Conservation (phyloP, 2,329 filamentous ascomycete species). For the Diplodia corticola region DNA sequence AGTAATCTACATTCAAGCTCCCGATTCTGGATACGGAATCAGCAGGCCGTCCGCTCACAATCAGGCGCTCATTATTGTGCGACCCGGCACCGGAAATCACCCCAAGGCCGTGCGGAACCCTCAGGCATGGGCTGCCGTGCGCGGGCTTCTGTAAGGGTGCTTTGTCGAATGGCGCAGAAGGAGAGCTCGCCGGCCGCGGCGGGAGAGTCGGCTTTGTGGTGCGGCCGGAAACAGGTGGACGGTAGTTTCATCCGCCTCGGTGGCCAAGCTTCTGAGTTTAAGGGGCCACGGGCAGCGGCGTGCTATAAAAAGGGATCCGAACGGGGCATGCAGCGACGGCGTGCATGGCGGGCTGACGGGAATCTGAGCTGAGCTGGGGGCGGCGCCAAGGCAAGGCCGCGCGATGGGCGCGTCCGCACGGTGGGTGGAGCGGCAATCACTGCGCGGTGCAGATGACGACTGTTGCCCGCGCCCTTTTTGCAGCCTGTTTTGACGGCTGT, state of each 20-base stretch:
- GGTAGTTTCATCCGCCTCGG: conserved; percentile 4
- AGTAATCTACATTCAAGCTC: conserved; percentile 13
- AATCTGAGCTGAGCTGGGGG: conserved; percentile 7
- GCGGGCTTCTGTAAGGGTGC: not conserved
- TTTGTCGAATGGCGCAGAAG: not conserved
- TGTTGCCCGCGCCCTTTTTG: conserved; percentile 2
- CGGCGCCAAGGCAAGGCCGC: not conserved
- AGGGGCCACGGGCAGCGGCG: not conserved
- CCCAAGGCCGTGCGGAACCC: conserved; percentile 2
- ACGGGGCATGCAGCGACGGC: conserved; percentile 1
- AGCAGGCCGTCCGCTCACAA: conserved; percentile 2
- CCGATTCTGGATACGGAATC: conserved; percentile 16
- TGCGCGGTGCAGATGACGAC: conserved; percentile 8
- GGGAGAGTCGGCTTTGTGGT: conserved; percentile 9
- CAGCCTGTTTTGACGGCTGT: not conserved
- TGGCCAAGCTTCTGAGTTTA: conserved; percentile 17
- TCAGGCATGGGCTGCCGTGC: not conserved
- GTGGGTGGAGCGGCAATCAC: not conserved
- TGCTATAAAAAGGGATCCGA: conserved; percentile 14
- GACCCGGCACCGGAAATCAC: not conserved
- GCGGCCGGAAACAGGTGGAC: conserved; percentile 8
- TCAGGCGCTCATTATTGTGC: conserved; percentile 18
- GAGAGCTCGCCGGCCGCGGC: not conserved
- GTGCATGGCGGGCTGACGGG: conserved; percentile 1
- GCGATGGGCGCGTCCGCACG: not conserved